phyloP scores from a whole-genome alignment of 148 eudicot genomes.

The Oxyria digyna region DNA sequence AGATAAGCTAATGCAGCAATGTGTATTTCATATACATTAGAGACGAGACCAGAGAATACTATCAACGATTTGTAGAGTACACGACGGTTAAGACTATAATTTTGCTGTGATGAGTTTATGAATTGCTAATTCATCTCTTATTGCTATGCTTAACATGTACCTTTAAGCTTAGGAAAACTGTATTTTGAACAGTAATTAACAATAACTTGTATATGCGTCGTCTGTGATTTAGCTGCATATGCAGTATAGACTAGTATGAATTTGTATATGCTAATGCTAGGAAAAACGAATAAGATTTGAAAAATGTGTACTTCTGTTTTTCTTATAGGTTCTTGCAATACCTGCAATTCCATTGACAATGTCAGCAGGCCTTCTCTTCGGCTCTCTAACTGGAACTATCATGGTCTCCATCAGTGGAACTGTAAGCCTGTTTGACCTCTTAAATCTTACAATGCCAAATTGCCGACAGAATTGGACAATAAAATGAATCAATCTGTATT shows the following conservation, averaged over 20 bases:
- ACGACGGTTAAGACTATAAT: no score
- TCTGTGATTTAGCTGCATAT: not conserved
- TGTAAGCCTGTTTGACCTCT: constrained; percentile 30
- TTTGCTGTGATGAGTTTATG: no score
- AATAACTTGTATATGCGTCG: no score
- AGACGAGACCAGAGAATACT: not conserved
- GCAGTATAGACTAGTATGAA: not conserved
- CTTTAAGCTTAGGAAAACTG: no score
- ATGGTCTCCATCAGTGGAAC: constrained; percentile 97
- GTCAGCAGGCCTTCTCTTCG: constrained; percentile 98
- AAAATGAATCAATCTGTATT: no score
- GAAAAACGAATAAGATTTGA: not conserved
- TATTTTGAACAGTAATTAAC: no score
- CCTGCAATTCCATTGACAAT: constrained; percentile 97
- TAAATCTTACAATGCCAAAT: not conserved
- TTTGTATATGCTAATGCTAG: not conserved
- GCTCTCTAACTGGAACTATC: constrained; percentile 72
- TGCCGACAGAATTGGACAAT: not conserved
- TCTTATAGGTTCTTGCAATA: constrained; percentile 76
- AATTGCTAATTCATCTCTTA: no score
- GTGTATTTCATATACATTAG: not conserved
- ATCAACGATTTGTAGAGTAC: no score
- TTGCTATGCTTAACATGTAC: no score
- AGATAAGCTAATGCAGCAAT: no score
- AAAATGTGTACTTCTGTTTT: not conserved